phyloP scores from a whole-genome alignment of 2,329 filamentous ascomycete genomes.

The Leptographium procerum region DNA sequence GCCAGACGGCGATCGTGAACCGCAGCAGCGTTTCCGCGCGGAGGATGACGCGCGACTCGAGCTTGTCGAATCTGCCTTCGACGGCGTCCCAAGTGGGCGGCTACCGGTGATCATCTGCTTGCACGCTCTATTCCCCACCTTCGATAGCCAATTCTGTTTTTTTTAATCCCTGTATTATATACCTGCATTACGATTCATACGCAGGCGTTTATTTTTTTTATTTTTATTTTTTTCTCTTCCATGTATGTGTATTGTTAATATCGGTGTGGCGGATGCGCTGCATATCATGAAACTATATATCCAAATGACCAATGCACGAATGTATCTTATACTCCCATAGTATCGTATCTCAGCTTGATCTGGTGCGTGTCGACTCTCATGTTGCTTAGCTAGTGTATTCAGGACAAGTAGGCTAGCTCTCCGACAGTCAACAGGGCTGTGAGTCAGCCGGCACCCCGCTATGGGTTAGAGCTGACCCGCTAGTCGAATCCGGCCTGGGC shows the following conservation, averaged over 20 bases:
- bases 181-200: background rate
- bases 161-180: background rate
- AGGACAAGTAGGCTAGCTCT: no score
- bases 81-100: conserved; percentile 27
- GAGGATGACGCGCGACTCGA: conserved; percentile 30
- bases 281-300: conserved; percentile 1
- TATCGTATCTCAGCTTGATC: background rate
- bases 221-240: background rate
- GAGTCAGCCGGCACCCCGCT: background rate
- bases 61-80: conserved; percentile 25
- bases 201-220: conserved; percentile 2
- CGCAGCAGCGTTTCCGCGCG: conserved; percentile 31
- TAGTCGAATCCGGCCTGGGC: no score
- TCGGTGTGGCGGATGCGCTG: background rate
- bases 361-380: no score
- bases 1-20: conserved; percentile 28
- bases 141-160: background rate
- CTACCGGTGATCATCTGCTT: conserved; percentile 28
- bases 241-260: background rate
- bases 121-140: background rate
- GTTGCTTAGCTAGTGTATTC: no score
- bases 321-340: background rate
- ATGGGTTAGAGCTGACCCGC: background rate
- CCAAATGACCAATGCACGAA: conserved; percentile 1
- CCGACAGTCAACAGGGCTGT: background rate